Percentiles rank a stretch among this genome's conserved stretches.
Conservation (phyloP, 2,329 filamentous ascomycete genomes). For the Didymella sp. region DNA sequence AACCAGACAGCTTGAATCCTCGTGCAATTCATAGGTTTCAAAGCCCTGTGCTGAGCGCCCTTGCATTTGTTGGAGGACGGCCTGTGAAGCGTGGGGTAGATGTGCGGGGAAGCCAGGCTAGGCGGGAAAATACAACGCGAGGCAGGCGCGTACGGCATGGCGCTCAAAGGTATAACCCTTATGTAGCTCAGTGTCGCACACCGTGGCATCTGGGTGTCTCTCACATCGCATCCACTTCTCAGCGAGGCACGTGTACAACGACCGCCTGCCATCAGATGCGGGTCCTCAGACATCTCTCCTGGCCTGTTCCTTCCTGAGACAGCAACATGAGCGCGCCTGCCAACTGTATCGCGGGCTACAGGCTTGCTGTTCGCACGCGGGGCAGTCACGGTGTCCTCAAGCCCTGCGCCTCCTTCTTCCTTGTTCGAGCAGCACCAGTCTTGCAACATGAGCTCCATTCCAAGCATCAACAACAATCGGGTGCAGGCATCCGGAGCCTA, state of each 20-base stretch:
- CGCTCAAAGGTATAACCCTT: constrained; percentile 32
- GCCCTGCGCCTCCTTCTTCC: constrained; percentile 10
- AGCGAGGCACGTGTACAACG: constrained; percentile 18
- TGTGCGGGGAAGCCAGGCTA: constrained; percentile 36
- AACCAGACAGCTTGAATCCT: background rate
- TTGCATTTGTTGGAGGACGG: constrained; percentile 8
- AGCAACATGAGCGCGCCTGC: constrained; percentile 43
- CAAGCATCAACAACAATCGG: constrained; percentile 23
- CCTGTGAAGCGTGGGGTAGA: constrained; percentile 20
- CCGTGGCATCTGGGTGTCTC: constrained; percentile 24
- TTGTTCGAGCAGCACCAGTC: constrained; percentile 28
- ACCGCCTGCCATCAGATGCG: constrained; percentile 42
- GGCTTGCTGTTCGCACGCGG: constrained; percentile 37
- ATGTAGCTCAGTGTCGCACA: constrained; percentile 33
- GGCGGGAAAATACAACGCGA: constrained; percentile 33
- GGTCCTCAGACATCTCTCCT: constrained; percentile 31
- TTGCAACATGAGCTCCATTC: constrained; percentile 30
- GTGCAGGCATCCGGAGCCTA: constrained; percentile 32
- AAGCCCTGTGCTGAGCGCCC: constrained; percentile 13
- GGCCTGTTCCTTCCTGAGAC: constrained; percentile 30
- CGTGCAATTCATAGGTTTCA: background rate
- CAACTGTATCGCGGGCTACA: constrained; percentile 37
- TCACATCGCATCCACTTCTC: constrained; percentile 21
- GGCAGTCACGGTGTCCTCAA: constrained; percentile 24
- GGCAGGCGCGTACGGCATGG: constrained; percentile 21